Evolutionary conservation across 1,284 basidiomycete species (phyloP), one percentile per base, ranked within the genome.

Genomic region (Blastosporella zonata): DNA sequence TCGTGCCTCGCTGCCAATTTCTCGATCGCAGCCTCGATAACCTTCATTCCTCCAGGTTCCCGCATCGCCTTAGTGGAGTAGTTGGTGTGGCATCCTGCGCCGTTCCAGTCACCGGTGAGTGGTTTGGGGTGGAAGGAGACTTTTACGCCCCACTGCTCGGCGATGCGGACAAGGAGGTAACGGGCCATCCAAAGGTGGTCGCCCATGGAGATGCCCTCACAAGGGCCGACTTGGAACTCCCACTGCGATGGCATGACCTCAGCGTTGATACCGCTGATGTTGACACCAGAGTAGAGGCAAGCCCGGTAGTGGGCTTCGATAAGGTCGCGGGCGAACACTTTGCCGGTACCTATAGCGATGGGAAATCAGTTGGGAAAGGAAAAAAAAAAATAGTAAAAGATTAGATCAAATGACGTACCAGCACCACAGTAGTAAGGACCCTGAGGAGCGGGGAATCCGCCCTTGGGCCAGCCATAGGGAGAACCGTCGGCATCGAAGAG

Each of bases 361-460:
- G 17, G 39, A 23, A 35, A 12, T 34, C 23, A 38, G 35, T 17
- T 9, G 13, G 5, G 15, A 20, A 29, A 13, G 23, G 43, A 21
- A 13, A 39, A 6, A 13, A 21, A 37, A 31, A n/a, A 35, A 47
- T n/a, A n/a, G 31, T 3, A 13, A 28, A 15, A 34, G 5, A 42
- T 31, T 2, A 28, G 3, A 20, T 42, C 33, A 46, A n/a, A 34
- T 50, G 28, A 75, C 82, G 66, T 71, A 90, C 96, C 96, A 71
- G 96, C 96, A 81, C 97, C 97, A 67, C 97, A 99, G 78, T 99
- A 99, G 76, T 99, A 99, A 44, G 97, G 97, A 55, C 97, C 97
- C 73, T 99, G 97, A 57, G 97, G 96, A 65, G 91, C 97, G 56
- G 97, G 97, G 90, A 98, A 99, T 74, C 97, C 97, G 61, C 93